Base-by-base conservation (phyloP, 768 basidiomycete genomes). In the Myochromella boudieri region DNA sequence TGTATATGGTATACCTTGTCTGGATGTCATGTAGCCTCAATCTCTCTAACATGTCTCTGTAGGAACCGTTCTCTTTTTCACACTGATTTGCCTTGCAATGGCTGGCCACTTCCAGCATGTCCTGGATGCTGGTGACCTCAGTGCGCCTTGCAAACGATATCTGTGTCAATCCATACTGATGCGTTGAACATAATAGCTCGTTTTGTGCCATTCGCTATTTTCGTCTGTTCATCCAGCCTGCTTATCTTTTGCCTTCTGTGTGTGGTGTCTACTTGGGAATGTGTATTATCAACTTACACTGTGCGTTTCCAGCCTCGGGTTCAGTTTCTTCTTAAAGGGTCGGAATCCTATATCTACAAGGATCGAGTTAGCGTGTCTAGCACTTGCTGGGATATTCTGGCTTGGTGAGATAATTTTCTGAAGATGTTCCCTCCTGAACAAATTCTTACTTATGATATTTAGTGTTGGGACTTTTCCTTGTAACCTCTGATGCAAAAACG, bases 161-260 rank as follows among this genome's bases (percentile, higher is more conserved):
- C n/a, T n/a, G n/a, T n/a, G n/a, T n/a, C n/a, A n/a, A n/a, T n/a
- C n/a, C n/a, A n/a, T n/a, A n/a, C n/a, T n/a, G n/a, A n/a, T n/a
- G n/a, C n/a, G n/a, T n/a, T n/a, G n/a, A n/a, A n/a, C n/a, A n/a
- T n/a, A n/a, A 6, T 57, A 92, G 90, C 90, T 69, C 88, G 84
- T 69, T 92, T 91, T 61, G 83, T 92, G 29, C 90, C 90, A 14
- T 87, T 90, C 60, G 84, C 90, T 43, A 78, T 92, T 60, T 91
- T 91, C 56, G 87, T 90, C 34, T 87, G 83, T 59, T 75, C 75
- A 32, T 79, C 77, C 28, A 88, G 85, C 60, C 60, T 91, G 61
- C 64, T 87, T 53, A 78, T 90, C 56, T 76, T 90, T 41, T 54
- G 80, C 32, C 66, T 79, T 45, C 76, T 92, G 87, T 88, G 54